Conservation (phyloP, 768 basidiomycete genomes). For the Panaeolus papilionaceus region DNA sequence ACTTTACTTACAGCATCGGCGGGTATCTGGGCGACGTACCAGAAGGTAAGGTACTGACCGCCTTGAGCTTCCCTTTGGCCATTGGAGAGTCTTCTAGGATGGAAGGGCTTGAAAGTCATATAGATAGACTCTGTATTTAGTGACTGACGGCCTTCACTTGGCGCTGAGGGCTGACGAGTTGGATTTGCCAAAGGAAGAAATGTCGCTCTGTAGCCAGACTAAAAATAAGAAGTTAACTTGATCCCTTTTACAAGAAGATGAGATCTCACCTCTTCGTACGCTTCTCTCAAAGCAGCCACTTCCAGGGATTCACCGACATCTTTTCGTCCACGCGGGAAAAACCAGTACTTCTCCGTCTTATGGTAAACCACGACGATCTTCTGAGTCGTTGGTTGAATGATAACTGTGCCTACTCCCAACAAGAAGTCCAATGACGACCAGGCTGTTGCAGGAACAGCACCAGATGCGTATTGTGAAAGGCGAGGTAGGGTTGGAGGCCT, state of each 20-base stretch:
- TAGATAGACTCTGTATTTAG: constrained; percentile 52
- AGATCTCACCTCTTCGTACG: constrained; percentile 66
- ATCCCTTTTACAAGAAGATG: constrained; percentile 5
- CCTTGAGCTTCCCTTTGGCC: constrained; percentile 28
- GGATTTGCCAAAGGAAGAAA: constrained; percentile 53
- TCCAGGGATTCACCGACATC: constrained; percentile 70
- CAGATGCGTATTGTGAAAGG: constrained; percentile 47
- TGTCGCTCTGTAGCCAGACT: constrained; percentile 57
- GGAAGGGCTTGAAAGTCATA: constrained; percentile 40
- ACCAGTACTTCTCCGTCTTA: constrained; percentile 46
- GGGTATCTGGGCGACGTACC: constrained; percentile 60
- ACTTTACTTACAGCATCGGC: constrained; percentile 51
- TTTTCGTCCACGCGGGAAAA: constrained; percentile 70
- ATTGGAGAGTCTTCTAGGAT: constrained; percentile 24
- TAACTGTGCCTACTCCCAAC: constrained; percentile 66
- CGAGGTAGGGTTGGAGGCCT: constrained; percentile 11
- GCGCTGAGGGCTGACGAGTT: constrained; percentile 48
- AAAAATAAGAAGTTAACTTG: neutral
- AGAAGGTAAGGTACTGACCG: constrained; percentile 60
- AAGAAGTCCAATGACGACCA: constrained; percentile 60
- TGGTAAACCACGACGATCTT: constrained; percentile 61
- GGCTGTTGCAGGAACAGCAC: constrained; percentile 46
- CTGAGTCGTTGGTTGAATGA: constrained; percentile 62
- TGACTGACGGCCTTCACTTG: constrained; percentile 21
- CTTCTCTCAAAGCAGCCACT: constrained; percentile 64